phyloP scores from a whole-genome alignment of 2,329 filamentous ascomycete genomes.

The Ilyonectria destructans region DNA sequence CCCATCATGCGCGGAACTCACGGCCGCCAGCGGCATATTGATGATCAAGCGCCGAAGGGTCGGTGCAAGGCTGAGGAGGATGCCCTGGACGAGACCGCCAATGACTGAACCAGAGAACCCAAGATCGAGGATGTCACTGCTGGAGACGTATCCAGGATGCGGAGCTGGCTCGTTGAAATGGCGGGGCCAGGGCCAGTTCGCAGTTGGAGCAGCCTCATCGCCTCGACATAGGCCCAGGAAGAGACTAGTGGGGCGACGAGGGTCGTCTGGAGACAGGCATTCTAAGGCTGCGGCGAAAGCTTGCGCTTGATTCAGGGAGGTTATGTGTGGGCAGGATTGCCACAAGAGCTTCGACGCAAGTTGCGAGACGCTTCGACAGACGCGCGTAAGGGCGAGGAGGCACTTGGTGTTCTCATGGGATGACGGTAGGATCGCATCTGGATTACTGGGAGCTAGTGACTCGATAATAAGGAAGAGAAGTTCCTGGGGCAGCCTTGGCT shows the following conservation, averaged over 20 bases:
- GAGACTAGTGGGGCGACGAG: slow-evolving; percentile 18
- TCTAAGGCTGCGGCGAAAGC: slow-evolving; percentile 15
- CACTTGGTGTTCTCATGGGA: slow-evolving; percentile 24
- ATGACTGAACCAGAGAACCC: slow-evolving; percentile 1
- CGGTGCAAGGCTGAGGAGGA: slow-evolving; percentile 15
- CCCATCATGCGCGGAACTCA: background rate
- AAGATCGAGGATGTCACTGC: background rate
- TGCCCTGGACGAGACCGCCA: slow-evolving; percentile 6
- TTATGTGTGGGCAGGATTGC: slow-evolving; percentile 23
- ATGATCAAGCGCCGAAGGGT: slow-evolving; percentile 23
- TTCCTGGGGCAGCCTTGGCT: slow-evolving; percentile 8
- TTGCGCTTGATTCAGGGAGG: slow-evolving; percentile 10
- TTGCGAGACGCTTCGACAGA: slow-evolving; percentile 22
- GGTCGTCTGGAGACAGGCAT: slow-evolving; percentile 20
- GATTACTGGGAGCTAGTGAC: slow-evolving; percentile 20
- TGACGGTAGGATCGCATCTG: slow-evolving; percentile 23
- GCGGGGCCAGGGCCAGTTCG: slow-evolving; percentile 14
- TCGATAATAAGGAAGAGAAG: slow-evolving; percentile 18
- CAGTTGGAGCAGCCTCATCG: background rate
- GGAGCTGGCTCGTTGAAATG: background rate
- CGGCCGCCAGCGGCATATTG: slow-evolving; percentile 22
- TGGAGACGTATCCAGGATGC: background rate
- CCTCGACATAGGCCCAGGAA: slow-evolving; percentile 24
- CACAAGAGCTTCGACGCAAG: slow-evolving; percentile 24
- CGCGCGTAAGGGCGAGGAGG: slow-evolving; percentile 24